Base-by-base conservation (phyloP, 441 rosid species). In the Pelargonium exstipulatum region DNA sequence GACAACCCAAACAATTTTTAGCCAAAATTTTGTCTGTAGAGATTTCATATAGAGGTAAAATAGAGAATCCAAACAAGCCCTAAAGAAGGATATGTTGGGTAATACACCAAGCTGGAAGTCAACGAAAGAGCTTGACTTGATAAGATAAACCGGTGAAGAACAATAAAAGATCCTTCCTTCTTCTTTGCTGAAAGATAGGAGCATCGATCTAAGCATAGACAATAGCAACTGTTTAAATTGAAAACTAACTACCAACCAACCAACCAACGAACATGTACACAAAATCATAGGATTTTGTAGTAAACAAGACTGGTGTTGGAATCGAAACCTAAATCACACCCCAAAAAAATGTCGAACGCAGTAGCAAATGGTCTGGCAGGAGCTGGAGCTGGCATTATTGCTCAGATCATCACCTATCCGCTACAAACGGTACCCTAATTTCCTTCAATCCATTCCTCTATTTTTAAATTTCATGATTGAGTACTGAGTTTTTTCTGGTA, bases 401-500 rank as follows among this genome's bases (percentile, higher is more conserved):
- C 92, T 68, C 92, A 88, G 69, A 84, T 84, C 62, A 82, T 88
- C 81, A 88, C 88, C 73, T 88, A 88, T 78, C 92, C 92, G 14
- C 90, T 84, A 22, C 92, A 86, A 69, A 79, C 88, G 67, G 92
- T 87, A 66, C 4, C 45, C 13, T 16, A 9, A 13, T 7, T 9
- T 32, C 46, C 35, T 29, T 29, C 35, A 29, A 29, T 29, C 35
- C 35, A 29, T 29, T 3, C 3, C 35, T 35, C 45, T 16, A 3
- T 14, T 49, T 12, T 29, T 49, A 37, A 2, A 37, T 35, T 18
- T 55, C 4, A 64, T 2, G 0, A 4, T 26, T 14, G 0, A 48
- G 3, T 46, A 7, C 10, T 4, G 12, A 40, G 2, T 29, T 13
- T 2, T 12, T 29, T 61, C 26, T n/a, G 8, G 51, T 65, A 29